These are phyloP conservation scores for Paraphoma chrysanthemicola DNA, from an alignment of 2,329 filamentous ascomycete genomes.

Conservation along the genomic window DNA sequence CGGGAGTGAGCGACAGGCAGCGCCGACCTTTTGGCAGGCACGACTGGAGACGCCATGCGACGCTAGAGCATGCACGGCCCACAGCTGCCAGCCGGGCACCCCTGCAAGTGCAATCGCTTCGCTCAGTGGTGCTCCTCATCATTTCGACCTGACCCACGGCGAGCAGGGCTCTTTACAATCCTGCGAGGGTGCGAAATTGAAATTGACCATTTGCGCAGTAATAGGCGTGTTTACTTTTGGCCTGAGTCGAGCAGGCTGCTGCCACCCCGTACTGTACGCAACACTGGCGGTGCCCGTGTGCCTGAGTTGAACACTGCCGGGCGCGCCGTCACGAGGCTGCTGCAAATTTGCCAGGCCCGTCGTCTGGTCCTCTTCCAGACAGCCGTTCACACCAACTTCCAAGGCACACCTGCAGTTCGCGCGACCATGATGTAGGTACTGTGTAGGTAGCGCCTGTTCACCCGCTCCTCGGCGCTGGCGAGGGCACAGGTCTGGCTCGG, in stretches of 20 bases:
- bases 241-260: background rate
- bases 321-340: conserved; percentile 8
- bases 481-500: background rate
- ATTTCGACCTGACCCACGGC: conserved; percentile 15
- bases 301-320: background rate
- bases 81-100: background rate
- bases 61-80: conserved; percentile 3
- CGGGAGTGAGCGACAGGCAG: conserved; percentile 17
- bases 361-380: background rate
- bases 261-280: too few species aligned
- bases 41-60: conserved; percentile 8
- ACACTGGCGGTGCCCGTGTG: background rate
- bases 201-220: conserved; percentile 1
- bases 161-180: conserved; percentile 1
- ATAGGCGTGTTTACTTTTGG: background rate
- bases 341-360: conserved; percentile 6
- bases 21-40: background rate
- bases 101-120: conserved; percentile 4
- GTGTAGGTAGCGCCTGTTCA: background rate
- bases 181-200: conserved; percentile 1
- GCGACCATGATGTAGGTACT: background rate
- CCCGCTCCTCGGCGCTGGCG: background rate
- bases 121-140: conserved; percentile 5
- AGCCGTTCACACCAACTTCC: background rate
- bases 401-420: background rate